Percentiles rank a stretch among this genome's conserved stretches.
Conservation (phyloP, 2,329 filamentous ascomycete species). For the Cladosporium halotolerans region DNA sequence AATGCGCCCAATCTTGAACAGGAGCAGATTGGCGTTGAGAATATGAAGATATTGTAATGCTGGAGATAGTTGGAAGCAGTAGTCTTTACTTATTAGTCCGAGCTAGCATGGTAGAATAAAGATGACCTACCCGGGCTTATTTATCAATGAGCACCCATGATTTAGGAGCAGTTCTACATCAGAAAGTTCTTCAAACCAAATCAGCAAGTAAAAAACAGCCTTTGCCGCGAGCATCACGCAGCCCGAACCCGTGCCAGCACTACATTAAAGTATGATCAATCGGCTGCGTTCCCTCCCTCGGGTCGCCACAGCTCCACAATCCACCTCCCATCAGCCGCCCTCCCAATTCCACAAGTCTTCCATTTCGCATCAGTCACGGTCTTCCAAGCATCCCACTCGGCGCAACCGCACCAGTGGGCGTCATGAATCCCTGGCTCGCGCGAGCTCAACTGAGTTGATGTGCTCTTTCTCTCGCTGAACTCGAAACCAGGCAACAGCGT, state of each 20-base stretch:
- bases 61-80: too few relatives aligned
- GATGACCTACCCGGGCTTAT: too few relatives aligned
- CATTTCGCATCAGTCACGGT: constrained; percentile 11
- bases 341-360: constrained; percentile 13
- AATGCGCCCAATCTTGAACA: too few relatives aligned
- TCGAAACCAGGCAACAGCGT: background rate
- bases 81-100: too few relatives aligned
- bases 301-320: constrained; percentile 14
- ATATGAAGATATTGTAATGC: too few relatives aligned
- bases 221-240: too few relatives aligned
- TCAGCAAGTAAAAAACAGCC: too few relatives aligned
- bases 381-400: constrained; percentile 5
- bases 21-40: too few relatives aligned
- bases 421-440: background rate
- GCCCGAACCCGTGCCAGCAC: background rate
- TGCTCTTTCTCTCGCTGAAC: background rate
- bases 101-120: too few relatives aligned
- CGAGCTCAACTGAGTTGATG: background rate
- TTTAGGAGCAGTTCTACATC: too few relatives aligned
- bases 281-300: background rate
- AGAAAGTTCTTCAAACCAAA: too few relatives aligned
- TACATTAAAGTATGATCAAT: background rate
- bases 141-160: too few relatives aligned
- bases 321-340: constrained; percentile 15
- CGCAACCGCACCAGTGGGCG: background rate